Conservation (phyloP, 257 asterid genomes). For the Gentiana straminea region DNA sequence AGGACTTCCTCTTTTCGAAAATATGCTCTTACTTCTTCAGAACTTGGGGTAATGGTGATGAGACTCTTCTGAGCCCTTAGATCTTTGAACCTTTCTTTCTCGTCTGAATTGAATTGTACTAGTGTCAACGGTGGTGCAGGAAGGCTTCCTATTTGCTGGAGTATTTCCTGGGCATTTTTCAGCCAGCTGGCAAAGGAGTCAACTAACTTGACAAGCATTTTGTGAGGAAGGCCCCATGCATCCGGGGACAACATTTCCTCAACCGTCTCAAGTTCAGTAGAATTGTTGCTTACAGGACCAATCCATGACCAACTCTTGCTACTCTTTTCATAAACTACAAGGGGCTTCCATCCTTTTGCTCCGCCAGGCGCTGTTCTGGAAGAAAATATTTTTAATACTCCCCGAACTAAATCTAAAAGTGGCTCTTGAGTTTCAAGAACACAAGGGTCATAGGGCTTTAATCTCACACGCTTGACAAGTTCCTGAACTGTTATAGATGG, state of each 20-base stretch:
- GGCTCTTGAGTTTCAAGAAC: conserved; percentile 98
- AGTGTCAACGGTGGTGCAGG: conserved; percentile 76
- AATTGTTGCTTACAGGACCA: conserved; percentile 53
- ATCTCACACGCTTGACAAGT: conserved; percentile 72
- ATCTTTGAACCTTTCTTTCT: conserved; percentile 96
- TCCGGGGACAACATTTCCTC: conserved; percentile 94
- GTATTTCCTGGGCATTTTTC: conserved; percentile 95
- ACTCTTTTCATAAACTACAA: conserved; percentile 67
- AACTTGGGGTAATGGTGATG: conserved; percentile 74
- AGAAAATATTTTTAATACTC: conserved; percentile 79
- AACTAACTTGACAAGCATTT: conserved; percentile 91
- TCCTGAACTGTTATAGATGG: conserved; percentile 75
- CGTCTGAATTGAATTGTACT: conserved; percentile 72
- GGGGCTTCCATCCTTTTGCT: conserved; percentile 99
- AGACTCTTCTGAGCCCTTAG: conserved; percentile 97
- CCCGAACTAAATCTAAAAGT: conserved; percentile 92
- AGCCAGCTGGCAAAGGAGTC: conserved; percentile 97
- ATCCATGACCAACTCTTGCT: conserved; percentile 89
- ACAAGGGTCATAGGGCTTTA: conserved; percentile 88
- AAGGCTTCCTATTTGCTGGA: conserved; percentile 91
- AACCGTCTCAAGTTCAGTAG: conserved; percentile 43
- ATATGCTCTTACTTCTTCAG: conserved; percentile 80
- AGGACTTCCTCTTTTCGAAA: conserved; percentile 89
- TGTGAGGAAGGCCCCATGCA: conserved; percentile 91
- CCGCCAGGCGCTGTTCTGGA: conserved; percentile 95